A percentile compares a stretch with the other conserved stretches of the same genome.
Conservation (phyloP, 345 rosid species). For the Melaleuca alternifolia region DNA sequence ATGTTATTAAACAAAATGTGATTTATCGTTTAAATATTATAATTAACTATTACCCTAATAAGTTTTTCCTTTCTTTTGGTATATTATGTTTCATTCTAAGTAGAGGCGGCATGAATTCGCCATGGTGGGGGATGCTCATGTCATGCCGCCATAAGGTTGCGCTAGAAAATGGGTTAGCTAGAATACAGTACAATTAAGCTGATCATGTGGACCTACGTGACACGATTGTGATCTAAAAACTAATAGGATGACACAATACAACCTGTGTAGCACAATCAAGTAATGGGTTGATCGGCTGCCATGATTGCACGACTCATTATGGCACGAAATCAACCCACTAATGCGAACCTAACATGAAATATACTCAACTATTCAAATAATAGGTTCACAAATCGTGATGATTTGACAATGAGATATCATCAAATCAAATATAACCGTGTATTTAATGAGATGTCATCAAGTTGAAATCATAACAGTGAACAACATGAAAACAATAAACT, state of each 20-base stretch:
- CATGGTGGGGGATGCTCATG: neutral
- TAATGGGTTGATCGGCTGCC: neutral
- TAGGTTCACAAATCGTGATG: neutral
- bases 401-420: neutral
- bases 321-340: neutral
- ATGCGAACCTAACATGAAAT: neutral
- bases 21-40: neutral
- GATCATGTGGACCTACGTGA: neutral
- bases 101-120: neutral
- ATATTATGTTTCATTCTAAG: neutral
- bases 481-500: neutral
- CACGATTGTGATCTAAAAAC: neutral
- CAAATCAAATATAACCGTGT: neutral
- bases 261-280: neutral
- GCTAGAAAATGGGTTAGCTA: neutral
- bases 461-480: neutral
- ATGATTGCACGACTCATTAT: neutral
- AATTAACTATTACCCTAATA: neutral
- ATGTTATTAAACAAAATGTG: neutral
- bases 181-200: neutral
- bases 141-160: neutral
- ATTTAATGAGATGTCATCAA: neutral
- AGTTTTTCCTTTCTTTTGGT: neutral
- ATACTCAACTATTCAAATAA: neutral
- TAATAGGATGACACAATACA: neutral